Evolutionary conservation across 2,329 filamentous ascomycete genomes (phyloP).

Genomic region (Botrytis cinerea): DNA sequence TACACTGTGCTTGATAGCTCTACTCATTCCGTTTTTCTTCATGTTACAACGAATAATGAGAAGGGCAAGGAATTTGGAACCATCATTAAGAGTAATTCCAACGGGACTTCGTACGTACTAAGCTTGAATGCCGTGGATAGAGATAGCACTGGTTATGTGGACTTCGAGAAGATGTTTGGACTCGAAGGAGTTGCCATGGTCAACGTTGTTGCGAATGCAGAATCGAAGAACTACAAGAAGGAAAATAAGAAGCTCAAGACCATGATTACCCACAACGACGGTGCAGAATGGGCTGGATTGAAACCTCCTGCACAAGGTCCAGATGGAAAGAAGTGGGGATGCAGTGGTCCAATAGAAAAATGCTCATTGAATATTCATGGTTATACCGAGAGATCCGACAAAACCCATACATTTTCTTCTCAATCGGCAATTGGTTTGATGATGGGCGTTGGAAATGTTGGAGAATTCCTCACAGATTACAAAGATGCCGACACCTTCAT

Average conservation of each 20-base stretch:
- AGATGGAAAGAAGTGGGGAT: slow-evolving; percentile 71
- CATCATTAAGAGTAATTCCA: slow-evolving; percentile 97
- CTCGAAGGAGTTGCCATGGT: slow-evolving; percentile 87
- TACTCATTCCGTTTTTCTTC: slow-evolving; percentile 90
- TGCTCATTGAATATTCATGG: slow-evolving; percentile 93
- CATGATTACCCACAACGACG: slow-evolving; percentile 95
- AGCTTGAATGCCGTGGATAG: slow-evolving; percentile 82
- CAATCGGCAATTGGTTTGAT: slow-evolving; percentile 85
- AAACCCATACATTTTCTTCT: slow-evolving; percentile 83
- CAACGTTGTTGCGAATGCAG: slow-evolving; percentile 78
- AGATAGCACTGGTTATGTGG: slow-evolving; percentile 75
- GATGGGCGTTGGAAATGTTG: slow-evolving; percentile 91
- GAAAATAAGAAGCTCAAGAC: slow-evolving; percentile 80
- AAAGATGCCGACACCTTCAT: slow-evolving; percentile 82
- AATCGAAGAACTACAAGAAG: slow-evolving; percentile 56
- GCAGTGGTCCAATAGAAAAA: slow-evolving; percentile 62
- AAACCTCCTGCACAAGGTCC: slow-evolving; percentile 70
- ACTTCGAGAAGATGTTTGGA: slow-evolving; percentile 94
- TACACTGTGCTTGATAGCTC: slow-evolving; percentile 96
- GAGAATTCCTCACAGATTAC: slow-evolving; percentile 47
- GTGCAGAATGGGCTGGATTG: slow-evolving; percentile 80
- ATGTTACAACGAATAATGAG: slow-evolving; percentile 75
- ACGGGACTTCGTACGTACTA: slow-evolving; percentile 91
- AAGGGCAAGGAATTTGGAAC: slow-evolving; percentile 72
- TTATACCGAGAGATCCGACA: slow-evolving; percentile 87